phyloP scores from a whole-genome alignment of 2,329 filamentous ascomycete genomes.

The Hypoxylon sp. region DNA sequence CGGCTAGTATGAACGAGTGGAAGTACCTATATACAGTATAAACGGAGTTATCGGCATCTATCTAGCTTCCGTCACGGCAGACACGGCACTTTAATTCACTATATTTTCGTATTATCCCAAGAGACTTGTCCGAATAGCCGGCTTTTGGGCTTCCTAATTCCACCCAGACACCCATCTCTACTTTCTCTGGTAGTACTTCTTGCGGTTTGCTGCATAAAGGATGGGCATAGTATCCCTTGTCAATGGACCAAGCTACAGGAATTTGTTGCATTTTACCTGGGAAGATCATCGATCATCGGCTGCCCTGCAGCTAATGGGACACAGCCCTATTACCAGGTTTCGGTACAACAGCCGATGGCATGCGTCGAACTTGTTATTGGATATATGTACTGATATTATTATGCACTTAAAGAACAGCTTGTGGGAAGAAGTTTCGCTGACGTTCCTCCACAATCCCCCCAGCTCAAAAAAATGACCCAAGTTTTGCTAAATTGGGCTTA shows the following conservation, averaged over 20 bases:
- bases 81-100: constrained; percentile 26
- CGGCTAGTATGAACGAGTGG: not conserved
- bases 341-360: constrained; percentile 16
- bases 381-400: not conserved
- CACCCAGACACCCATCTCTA: not conserved
- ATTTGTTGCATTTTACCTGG: constrained; percentile 16
- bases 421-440: constrained; percentile 4
- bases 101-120: not conserved
- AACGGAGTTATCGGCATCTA: constrained; percentile 33
- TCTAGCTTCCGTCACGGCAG: constrained; percentile 23
- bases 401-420: constrained; percentile 2
- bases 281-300: constrained; percentile 40
- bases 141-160: constrained; percentile 2
- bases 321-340: constrained; percentile 29
- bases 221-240: constrained; percentile 27
- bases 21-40: constrained; percentile 5
- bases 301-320: constrained; percentile 25
- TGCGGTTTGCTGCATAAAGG: constrained; percentile 26
- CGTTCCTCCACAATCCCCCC: constrained; percentile 11
- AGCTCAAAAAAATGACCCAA: constrained; percentile 16
- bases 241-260: constrained; percentile 7
- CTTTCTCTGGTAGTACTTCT: not conserved
- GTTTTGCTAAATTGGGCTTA: constrained; percentile 18
- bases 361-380: constrained; percentile 5
- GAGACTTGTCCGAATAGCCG: constrained; percentile 11